These are phyloP conservation scores for Solanum pimpinellifolium DNA, from an alignment of 257 asterid species.

Conservation along the genomic window DNA sequence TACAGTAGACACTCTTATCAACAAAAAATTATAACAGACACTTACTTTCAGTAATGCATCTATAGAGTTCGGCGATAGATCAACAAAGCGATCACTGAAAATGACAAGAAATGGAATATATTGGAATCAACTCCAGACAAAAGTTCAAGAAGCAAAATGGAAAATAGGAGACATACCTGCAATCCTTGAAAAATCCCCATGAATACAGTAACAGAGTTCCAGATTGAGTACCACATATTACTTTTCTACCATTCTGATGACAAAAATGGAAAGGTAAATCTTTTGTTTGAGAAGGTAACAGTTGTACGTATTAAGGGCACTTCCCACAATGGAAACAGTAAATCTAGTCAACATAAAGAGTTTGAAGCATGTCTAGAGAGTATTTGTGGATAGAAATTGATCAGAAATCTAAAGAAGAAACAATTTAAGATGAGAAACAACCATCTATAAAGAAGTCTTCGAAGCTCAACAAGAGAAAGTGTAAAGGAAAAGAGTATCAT, in stretches of 20 bases:
- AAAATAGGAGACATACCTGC: slow-evolving; percentile 48
- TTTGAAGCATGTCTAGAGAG: background rate
- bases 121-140: background rate
- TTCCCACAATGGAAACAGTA: background rate
- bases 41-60: slow-evolving; percentile 80
- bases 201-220: slow-evolving; percentile 76
- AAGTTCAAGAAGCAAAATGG: slow-evolving; percentile 1
- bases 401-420: background rate
- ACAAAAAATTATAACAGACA: background rate
- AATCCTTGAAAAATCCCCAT: slow-evolving; percentile 98
- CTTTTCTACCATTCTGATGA: slow-evolving; percentile 77
- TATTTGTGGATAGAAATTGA: background rate
- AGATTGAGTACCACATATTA: slow-evolving; percentile 68
- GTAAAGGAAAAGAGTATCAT: background rate
- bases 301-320: background rate
- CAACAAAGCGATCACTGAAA: slow-evolving; percentile 81
- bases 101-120: background rate
- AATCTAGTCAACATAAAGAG: background rate
- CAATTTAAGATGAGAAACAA: background rate
- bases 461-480: background rate
- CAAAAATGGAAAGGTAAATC: background rate
- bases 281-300: background rate
- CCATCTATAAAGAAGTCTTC: background rate
- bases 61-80: slow-evolving; percentile 72
- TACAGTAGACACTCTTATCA: background rate